Evolutionary conservation across 1,139 yeast species (phyloP), one percentile per base, ranked within the genome.

Genomic region (Saccharomyces hybrid): DNA sequence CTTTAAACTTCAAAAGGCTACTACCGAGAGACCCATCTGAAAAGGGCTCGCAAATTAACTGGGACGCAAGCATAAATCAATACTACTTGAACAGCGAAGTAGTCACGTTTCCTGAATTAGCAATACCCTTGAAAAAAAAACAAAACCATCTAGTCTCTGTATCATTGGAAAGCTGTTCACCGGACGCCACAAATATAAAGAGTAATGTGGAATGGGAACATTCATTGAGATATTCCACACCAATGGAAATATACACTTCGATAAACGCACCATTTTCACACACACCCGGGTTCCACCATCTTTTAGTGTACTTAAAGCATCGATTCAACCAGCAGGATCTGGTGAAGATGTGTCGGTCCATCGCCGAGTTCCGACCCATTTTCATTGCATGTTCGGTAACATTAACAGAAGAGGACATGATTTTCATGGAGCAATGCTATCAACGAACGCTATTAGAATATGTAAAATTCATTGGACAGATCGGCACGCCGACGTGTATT

Each of bases 381-480:
- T 91, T 91, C 68, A 90, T 91, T 62, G 97, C 97, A 1, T 87
- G 96, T 64, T 88, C 96, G 32, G 86, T 88, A 63, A 84, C 95
- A 2, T 73, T 93, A 48, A 88, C 90, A 56, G 96, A 88, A 61
- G 95, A 88, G 51, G 99, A 93, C 68, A 75, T 91, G 66, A 87
- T 91, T 5, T 93, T 93, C 65, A 90, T 93, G 88, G 99, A 93
- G 66, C 95, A 91, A 72, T 88, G 97, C 64, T 91, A 91, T 73
- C 98, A 93, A 69, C 74, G 99, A 51, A 90, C 98, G 0, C 73
- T 93, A 50, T 73, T 91, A 50, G 96, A 95, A 58, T 93, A 90
- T 69, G 95, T 89, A 61, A 87, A 84, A 68, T 88, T 88, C 67
- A 86, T 93, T 47, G 77, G 83, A 19, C 82, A 86, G 26, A 84